Evolutionary conservation across 192 early-diverging fungal species (phyloP), one percentile per base, ranked within the genome.

Genomic region (Ambispora gerdemannii): DNA sequence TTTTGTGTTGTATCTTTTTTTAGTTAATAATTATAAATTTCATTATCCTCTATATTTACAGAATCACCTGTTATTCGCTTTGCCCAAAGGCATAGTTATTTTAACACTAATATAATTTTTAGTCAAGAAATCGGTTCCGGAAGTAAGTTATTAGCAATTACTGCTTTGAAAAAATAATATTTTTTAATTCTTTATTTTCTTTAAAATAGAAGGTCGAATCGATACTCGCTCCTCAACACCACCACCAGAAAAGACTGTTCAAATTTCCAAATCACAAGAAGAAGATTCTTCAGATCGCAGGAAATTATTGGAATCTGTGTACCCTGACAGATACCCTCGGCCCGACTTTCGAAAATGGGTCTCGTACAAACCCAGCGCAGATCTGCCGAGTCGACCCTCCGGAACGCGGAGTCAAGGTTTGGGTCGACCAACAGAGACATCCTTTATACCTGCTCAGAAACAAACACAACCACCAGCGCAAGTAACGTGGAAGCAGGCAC

Each of bases 101-200:
- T 92, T 50, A 87, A 91, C 63, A 87, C 94, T 31, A 72, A 88
- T 63, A 77, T 85, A 50, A 87, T 95, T 51, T 87, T 82, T 20
- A 84, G 89, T 15, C 63, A 73, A 31, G 95, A 97, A 73, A 76
- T 97, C 71, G 93, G 93, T n/a, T 76, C 88, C 20, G 72, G 76
- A 74, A 83, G 83, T 81, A 82, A 64, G 72, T 13, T 49, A 76
- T 47, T 28, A 36, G 58, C 56, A 50, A 31, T 25, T 17, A 4
- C 31, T 3, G 25, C 4, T 27, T 19, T 31, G 22, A 17, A 31
- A 55, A 35, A 24, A 63, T 19, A 22, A 1, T 0, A 17, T 36
- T 6, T 20, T 36, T 20, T n/a, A n/a, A 3, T 11, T 19, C 20
- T 19, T 36, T 55, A 27, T 11, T 55, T 24, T 3, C 20, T 25